Evolutionary conservation across 768 basidiomycete species (phyloP).

Genomic region (Tulasnella sp.): DNA sequence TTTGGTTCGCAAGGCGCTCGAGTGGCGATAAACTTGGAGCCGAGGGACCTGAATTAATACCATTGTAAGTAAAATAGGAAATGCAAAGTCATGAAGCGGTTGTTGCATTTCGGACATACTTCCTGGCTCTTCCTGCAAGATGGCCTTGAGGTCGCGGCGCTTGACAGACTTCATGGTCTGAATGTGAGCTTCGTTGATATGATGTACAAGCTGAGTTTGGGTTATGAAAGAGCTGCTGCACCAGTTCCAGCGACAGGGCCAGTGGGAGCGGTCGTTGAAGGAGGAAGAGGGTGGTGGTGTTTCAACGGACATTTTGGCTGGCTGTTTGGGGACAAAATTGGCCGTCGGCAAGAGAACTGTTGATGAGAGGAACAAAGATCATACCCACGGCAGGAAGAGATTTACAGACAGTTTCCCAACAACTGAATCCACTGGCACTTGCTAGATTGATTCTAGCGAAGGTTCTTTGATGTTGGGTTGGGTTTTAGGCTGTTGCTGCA

Average conservation of each 20-base stretch:
- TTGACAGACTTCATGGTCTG: background rate
- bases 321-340: background rate
- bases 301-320: background rate
- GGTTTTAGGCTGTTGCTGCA: background rate
- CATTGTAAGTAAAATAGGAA: background rate
- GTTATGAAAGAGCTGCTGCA: conserved; percentile 1
- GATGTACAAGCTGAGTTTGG: conserved; percentile 1
- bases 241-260: conserved; percentile 13
- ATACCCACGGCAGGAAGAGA: background rate
- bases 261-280: background rate
- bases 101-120: background rate
- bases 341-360: background rate
- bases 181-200: background rate
- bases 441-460: no score
- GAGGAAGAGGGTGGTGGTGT: background rate
- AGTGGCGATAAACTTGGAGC: background rate
- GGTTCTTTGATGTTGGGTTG: background rate
- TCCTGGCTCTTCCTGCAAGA: background rate
- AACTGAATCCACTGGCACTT: no score
- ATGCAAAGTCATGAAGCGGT: background rate
- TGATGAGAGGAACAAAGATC: background rate
- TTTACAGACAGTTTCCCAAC: no score
- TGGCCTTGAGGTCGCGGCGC: conserved; percentile 4
- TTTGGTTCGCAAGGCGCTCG: background rate
- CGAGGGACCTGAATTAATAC: background rate